Percentiles rank a stretch among this genome's conserved stretches.
These are phyloP conservation scores for Alternaria triticimaculans DNA, from an alignment of 2,329 filamentous ascomycete genomes.

Conservation along the genomic window DNA sequence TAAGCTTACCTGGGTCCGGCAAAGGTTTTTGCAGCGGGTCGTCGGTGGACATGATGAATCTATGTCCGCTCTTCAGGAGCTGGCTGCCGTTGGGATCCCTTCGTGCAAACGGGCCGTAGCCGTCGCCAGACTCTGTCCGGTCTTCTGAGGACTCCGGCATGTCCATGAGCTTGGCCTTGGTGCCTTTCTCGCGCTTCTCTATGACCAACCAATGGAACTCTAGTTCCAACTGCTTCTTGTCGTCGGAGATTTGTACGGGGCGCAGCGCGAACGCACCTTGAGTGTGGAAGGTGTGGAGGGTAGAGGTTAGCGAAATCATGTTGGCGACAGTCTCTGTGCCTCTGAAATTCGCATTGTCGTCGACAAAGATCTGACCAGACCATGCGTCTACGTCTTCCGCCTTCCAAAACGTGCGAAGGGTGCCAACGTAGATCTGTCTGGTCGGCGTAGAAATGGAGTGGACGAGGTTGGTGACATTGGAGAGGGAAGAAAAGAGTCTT, in stretches of 20 bases:
- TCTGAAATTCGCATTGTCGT: not conserved
- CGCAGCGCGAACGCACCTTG: slow-evolving; percentile 17
- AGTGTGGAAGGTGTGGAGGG: slow-evolving; percentile 20
- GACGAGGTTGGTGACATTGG: too few species aligned
- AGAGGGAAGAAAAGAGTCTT: too few species aligned
- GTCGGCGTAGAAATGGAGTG: too few species aligned
- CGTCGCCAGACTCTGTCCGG: slow-evolving; percentile 17
- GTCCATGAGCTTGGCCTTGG: too few species aligned
- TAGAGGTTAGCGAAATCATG: slow-evolving; percentile 20
- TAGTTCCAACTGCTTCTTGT: slow-evolving; percentile 25
- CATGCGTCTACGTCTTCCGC: slow-evolving; percentile 11
- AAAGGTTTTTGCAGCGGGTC: slow-evolving; percentile 18
- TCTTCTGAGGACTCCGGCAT: too few species aligned
- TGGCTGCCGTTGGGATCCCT: not conserved
- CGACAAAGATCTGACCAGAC: slow-evolving; percentile 1
- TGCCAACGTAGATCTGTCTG: too few species aligned
- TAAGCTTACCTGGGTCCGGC: slow-evolving; percentile 17
- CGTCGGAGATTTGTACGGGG: slow-evolving; percentile 23
- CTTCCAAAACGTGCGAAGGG: too few species aligned
- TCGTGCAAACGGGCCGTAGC: not conserved
- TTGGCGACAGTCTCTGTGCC: slow-evolving; percentile 24
- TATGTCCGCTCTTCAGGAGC: slow-evolving; percentile 13
- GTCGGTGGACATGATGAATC: slow-evolving; percentile 24
- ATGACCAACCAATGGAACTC: slow-evolving; percentile 11
- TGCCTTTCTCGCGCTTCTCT: too few species aligned